Base-by-base conservation (phyloP, 192 early-diverging fungal species). In the Gamsiella multidivaricata region DNA sequence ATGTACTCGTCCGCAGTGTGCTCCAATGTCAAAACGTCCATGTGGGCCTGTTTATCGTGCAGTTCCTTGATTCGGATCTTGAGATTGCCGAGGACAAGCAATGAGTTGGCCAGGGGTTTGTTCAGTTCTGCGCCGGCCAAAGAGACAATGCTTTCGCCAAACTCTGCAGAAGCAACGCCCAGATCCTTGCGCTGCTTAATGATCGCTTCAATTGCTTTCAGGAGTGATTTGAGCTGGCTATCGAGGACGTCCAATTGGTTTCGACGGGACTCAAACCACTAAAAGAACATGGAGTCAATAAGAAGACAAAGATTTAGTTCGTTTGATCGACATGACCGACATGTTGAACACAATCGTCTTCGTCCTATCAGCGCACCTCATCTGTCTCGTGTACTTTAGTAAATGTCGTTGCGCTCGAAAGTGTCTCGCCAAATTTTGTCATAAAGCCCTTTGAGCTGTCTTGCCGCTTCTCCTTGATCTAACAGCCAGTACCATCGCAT, bases 1-100 rank as follows among this genome's bases (percentile, higher is more conserved):
- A 96, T 86, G 70, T 97, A 93, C 72, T 96, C 95, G 55, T 97
- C 95, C 50, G 93, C 91, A 2, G 89, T 95, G 54, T 90, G 84
- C 76, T 90, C 90, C 55, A 96, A 80, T 6, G 91, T 83, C 9
- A 88, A 59, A 34, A 96, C 86, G 80, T 96, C 94, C 45, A 85
- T 83, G 5, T 88, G 86, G 17, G 88, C 88, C 87, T 97, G 95
- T 52, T 86, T 83, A 50, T 90, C 91, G 63, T 94, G 93, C 34
- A 97, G 65, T 43, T 89, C 91, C 75, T 85, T 89, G 63, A 96
- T 88, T 53, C 88, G 82, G 62, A 92, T 90, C 67, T 96, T 94
- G 53, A 96, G 86, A 49, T 92, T 88, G 6, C 91, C 94, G 43
- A 98, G 82, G 26, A 88, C 82, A 5, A 83, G 85, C 42, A 98